Conservation (phyloP, 164 flowering plant species). For the Vitis rupestris region DNA sequence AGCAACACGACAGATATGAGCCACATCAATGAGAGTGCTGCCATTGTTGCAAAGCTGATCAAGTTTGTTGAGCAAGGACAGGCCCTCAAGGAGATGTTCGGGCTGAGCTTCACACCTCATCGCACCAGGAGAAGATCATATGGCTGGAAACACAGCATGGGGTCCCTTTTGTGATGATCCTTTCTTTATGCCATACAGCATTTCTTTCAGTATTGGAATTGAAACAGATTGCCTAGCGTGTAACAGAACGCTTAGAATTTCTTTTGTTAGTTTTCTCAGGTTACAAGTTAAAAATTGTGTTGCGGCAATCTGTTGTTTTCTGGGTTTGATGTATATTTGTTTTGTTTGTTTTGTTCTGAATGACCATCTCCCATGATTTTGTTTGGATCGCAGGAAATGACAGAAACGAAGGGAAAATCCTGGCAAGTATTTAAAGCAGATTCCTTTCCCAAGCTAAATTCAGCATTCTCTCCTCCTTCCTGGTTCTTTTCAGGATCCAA, state of each 20-base stretch:
- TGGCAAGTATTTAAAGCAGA: no score
- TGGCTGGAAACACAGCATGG: conserved; percentile 50
- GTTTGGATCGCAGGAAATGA: no score
- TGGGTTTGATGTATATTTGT: no score
- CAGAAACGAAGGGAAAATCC: no score
- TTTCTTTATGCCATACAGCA: conserved; percentile 1
- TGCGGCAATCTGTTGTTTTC: not conserved
- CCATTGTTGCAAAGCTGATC: conserved; percentile 65
- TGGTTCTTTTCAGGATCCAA: no score
- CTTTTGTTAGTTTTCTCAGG: not conserved
- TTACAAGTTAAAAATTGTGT: not conserved
- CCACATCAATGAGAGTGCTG: conserved; percentile 71
- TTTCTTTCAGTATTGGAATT: conserved; percentile 4
- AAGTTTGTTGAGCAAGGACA: conserved; percentile 61
- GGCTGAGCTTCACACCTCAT: conserved; percentile 79
- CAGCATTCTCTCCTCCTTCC: no score
- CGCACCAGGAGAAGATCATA: conserved; percentile 41
- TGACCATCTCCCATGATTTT: no score
- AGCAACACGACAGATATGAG: conserved; percentile 52
- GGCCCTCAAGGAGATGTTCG: conserved; percentile 84
- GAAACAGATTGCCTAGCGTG: not conserved
- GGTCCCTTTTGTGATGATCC: conserved; percentile 34
- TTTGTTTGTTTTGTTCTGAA: no score
- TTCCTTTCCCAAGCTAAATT: no score
- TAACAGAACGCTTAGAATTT: not conserved